Evolutionary conservation across 2,329 filamentous ascomycete species (phyloP), one percentile per base, ranked within the genome.

Genomic region (Curvularia hawaiiensis): DNA sequence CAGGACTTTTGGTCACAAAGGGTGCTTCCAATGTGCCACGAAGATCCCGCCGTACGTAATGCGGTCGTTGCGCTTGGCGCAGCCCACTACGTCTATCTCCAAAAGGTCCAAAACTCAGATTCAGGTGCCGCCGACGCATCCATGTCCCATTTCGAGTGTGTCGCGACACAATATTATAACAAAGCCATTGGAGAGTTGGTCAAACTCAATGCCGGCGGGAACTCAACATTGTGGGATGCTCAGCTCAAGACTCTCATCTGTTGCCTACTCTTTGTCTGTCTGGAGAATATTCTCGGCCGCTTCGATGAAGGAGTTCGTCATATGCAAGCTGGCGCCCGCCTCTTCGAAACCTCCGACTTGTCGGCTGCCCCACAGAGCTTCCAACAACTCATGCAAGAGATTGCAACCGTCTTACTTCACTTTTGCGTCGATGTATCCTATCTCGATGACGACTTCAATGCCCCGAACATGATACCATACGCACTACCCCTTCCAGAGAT

Each of bases 231-330:
- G n/a, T 40, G 46, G 22, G 20, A 60, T 40, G 35, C 35, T 14
- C 41, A 57, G 26, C 43, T 57, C 30, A 53, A 18, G 26, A 57
- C 50, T 14, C 18, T 58, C 14, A 46, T 40, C 22, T 57, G 58
- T 45, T 60, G 58, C 40, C 39, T 54, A 26, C 58, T 60, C 31
- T 60, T 60, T 46, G 58, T 60, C 14, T 60, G 54, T 26, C 46
- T 58, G 22, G 58, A 60, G 39, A 48, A 57, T 11, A 57, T 60
- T 14, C 45, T 60, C 3, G 58, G 58, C 18, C 58, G 54, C 39
- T 44, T 47, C 22, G 50, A 58, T 12, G 54, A 60, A 46, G 54
- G 43, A 16, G 8, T 60, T 18, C 50, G 50, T 41, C 58, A 60
- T 14, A 53, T 60, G 38, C 44, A 50, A 43, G 58, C 58, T 16